Base-by-base conservation (phyloP, 2,329 filamentous ascomycete genomes). In the Tolypocladium paradoxum region DNA sequence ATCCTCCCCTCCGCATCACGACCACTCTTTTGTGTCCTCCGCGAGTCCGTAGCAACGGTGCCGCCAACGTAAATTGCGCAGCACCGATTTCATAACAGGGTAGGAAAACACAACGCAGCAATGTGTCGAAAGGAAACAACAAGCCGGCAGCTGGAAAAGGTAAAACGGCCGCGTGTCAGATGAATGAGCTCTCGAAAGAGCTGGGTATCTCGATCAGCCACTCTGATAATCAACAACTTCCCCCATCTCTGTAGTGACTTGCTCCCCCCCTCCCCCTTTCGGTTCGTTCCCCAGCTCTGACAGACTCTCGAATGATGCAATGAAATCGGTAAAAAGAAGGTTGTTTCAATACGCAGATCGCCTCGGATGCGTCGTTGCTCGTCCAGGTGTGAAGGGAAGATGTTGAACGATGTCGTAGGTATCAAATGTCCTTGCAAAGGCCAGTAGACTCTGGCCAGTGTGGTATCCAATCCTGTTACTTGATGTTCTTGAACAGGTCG, bases 401-500 rank as follows among this genome's bases (percentile, higher is more conserved):
- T 56, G 27, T 50, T 51, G 54, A 57, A 57, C 54, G 55, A 50
- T 48, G 54, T 48, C 45, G 34, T 47, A 20, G 24, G 33, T 37
- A 29, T 51, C 31, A 18, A 22, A 43, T 12, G 16, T 7, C 34
- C 43, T 9, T 20, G 24, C 18, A 33, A n/a, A 34, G 45, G 45
- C 33, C 50, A 45, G 37, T 36, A 22, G 20, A 16, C 12, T 31
- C 33, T 20, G 22, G 34, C 7, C 20, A 22, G 16, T 24, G 37
- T 18, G n/a, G 18, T 20, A 16, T 50, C 20, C 11, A 11, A 16
- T 27, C 31, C n/a, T 46, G 36, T 68, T 72, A 81, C 62, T 79
- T 79, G 64, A 83, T 82, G 57, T 77, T 73, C 62, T 81, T 81
- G 65, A 83, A 83, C 35, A 83, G 67, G 56, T 82, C 78, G 54